Base-by-base conservation (phyloP, 495 filamentous ascomycete genomes). In the Durotheca rogersii region DNA sequence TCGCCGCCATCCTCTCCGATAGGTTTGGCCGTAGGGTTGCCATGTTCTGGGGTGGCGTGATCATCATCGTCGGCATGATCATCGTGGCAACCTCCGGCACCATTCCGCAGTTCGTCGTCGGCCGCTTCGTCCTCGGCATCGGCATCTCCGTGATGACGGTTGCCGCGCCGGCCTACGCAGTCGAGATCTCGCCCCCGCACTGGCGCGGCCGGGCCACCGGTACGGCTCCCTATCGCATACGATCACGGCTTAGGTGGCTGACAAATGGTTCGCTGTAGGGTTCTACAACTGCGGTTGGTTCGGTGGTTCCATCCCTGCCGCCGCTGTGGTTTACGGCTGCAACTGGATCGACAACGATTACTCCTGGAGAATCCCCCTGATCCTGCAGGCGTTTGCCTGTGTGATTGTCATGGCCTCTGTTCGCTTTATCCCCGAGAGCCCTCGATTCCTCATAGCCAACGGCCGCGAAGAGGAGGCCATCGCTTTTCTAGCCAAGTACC, bases 401-500 rank as follows among this genome's bases (percentile, higher is more conserved):
- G 15, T 70, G 18, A 59, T 85, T 29, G 68, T 84, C 44, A 69
- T 78, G 56, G 44, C 55, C 11, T 67, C 68, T 21, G 66, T 86
- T 48, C 70, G 81, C 59, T 80, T 86, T 57, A 75, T 86, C 16
- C 81, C 82, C 10, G 82, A 86, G 53, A 81, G 77, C 9, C 83
- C 83, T 20, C 77, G 83, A 38, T 86, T 74, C 75, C 70, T 84
- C 19, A 70, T 84, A 37, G 75, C 77, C 47, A 75, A 81, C 51
- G 73, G 73, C 18, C 72, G 71, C 37, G 59, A 71, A 29, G 76
- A 77, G 17, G 70, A 78, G 58, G 82, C 81, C 6, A 50, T 71
- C 18, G 74, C 58, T 0, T 80, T 83, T 59, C 64, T 84, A 25
- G 62, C 68, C 50, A 81, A 80, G 61, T 82, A 77, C 51, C 81